Percentiles rank a stretch among this genome's conserved stretches.
Evolutionary conservation across 2,329 filamentous ascomycete genomes (phyloP).

Genomic region (Aureobasidium leucospermi): DNA sequence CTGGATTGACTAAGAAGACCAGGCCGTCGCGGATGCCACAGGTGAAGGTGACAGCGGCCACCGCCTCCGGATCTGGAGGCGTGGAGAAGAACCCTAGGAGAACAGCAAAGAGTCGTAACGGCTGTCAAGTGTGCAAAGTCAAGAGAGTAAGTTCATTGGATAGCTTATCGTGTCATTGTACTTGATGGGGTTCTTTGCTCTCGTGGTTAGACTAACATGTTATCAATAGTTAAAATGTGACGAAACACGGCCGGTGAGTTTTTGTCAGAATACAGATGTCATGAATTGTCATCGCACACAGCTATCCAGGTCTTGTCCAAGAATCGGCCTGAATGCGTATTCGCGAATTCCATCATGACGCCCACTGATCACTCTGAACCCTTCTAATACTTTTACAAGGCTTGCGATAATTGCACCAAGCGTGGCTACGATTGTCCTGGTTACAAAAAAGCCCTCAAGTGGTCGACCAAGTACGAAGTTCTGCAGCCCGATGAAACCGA

Average conservation of each 20-base stretch:
- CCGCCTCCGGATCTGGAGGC: slow-evolving; percentile 9
- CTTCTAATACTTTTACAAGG: background rate
- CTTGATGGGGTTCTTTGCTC: background rate
- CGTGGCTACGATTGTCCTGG: slow-evolving; percentile 39
- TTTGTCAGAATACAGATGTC: background rate
- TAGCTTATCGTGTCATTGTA: background rate
- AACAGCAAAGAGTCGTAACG: slow-evolving; percentile 12
- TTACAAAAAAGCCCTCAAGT: slow-evolving; percentile 40
- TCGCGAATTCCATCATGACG: no score
- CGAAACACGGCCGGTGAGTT: slow-evolving; percentile 30
- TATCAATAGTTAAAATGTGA: slow-evolving; percentile 34
- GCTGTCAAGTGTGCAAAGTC: slow-evolving; percentile 13
- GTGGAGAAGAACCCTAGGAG: slow-evolving; percentile 12
- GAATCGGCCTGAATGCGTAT: background rate
- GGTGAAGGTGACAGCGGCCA: background rate
- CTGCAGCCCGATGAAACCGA: slow-evolving; percentile 25
- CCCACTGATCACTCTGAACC: no score
- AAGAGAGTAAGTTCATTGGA: slow-evolving; percentile 4
- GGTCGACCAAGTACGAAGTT: slow-evolving; percentile 44
- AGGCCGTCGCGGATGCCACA: slow-evolving; percentile 5
- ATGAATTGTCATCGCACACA: background rate
- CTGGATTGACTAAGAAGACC: background rate
- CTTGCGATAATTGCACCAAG: slow-evolving; percentile 38
- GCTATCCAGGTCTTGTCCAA: background rate
- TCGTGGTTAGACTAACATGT: background rate